Conservation (phyloP, 108 stramenopile species). For the Parietichytrium sp. region DNA sequence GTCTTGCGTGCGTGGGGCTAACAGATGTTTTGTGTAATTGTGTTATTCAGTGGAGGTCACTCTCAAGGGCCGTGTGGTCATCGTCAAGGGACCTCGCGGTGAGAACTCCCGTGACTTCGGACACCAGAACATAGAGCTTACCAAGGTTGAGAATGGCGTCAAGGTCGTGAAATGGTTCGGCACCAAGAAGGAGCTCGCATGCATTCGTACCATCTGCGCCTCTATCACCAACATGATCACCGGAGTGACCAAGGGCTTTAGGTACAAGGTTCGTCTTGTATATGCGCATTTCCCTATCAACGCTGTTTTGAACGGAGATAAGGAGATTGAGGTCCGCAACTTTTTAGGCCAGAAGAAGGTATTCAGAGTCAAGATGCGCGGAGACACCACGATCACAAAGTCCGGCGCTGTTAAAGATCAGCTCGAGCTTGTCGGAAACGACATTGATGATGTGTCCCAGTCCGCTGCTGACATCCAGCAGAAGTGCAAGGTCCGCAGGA, state of each 20-base stretch:
- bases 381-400: slow-evolving; percentile 86
- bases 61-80: slow-evolving; percentile 78
- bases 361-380: slow-evolving; percentile 78
- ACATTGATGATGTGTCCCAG: slow-evolving; percentile 90
- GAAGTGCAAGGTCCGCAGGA: slow-evolving; percentile 88
- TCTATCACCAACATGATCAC: slow-evolving; percentile 99
- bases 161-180: slow-evolving; percentile 98
- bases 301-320: slow-evolving; percentile 73
- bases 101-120: slow-evolving; percentile 85
- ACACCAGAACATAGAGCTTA: slow-evolving; percentile 83
- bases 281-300: slow-evolving; percentile 99
- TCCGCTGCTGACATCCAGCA: slow-evolving; percentile 92
- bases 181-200: slow-evolving; percentile 90
- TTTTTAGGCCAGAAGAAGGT: slow-evolving; percentile 98
- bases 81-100: slow-evolving; percentile 89
- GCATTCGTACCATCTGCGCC: slow-evolving; percentile 93
- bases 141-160: slow-evolving; percentile 64
- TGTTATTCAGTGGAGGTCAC: slow-evolving; percentile 76
- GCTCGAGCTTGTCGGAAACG: slow-evolving; percentile 91
- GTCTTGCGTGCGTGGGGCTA: background rate
- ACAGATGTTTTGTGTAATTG: slow-evolving; percentile 4
- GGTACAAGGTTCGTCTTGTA: slow-evolving; percentile 99
- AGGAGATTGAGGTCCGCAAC: slow-evolving; percentile 86
- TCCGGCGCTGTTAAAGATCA: slow-evolving; percentile 96
- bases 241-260: slow-evolving; percentile 95